Evolutionary conservation across 2,329 filamentous ascomycete species (phyloP), one percentile per base, ranked within the genome.

Genomic region (Aureobasidium namibiae): DNA sequence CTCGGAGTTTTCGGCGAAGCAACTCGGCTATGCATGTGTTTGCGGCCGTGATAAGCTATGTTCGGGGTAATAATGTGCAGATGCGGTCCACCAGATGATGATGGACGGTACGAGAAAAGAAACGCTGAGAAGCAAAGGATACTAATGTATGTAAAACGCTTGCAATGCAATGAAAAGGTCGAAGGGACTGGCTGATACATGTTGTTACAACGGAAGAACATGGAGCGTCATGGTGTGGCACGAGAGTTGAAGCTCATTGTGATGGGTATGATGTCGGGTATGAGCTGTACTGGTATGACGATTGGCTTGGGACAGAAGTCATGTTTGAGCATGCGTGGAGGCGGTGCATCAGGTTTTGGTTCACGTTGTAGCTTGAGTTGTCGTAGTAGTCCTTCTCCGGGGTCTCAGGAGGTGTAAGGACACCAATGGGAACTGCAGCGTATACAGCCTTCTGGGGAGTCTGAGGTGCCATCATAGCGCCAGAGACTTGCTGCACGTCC

Each of bases 381-480:
- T 59, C 59, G 56, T 66, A 62, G 50, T 67, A 65, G 61, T 77
- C 75, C 62, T 75, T 75, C 63, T 92, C 89, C 4, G 90, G 90
- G 0, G 90, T 94, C 70, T 94, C 92, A 1, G 90, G 90, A 26
- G 90, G 90, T 16, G 90, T 94, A 65, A 92, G 82, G 73, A 91
- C 91, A 60, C 89, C 90, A 65, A 90, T 82, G 38, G 85, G 83
- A 63, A 85, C 80, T 54, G 82, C 76, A 54, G 82, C 78, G 64
- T 84, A 85, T 61, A 86, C 83, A 52, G 82, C 82, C 77, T 92
- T 92, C 68, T 90, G 86, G 14, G 90, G 90, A 16, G 90, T 94
- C 74, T 85, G 87, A 69, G 88, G 90, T 64, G 86, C 82, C 69
- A 83, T 77, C 63, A 82, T 78, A 85, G 84, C 38, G 85, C 83